These are phyloP conservation scores for Stevia rebaudiana DNA, from an alignment of 140 eudicot genomes.

Conservation along the genomic window DNA sequence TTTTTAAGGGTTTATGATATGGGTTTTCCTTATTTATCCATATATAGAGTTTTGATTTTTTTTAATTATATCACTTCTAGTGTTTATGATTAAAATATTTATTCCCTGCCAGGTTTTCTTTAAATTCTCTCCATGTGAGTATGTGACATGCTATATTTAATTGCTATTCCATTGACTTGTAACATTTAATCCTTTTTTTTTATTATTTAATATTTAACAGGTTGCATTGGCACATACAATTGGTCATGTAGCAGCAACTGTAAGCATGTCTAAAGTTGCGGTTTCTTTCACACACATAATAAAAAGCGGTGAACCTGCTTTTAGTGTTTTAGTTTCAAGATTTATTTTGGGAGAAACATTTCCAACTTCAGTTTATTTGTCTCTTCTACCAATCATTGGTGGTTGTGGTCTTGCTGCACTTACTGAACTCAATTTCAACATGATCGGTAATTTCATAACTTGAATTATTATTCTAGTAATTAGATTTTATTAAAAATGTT, in stretches of 20 bases:
- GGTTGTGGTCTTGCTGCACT: constrained; percentile 89
- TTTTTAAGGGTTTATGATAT: neutral
- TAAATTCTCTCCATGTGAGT: constrained; percentile 16
- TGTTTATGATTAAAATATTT: neutral
- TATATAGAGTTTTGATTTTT: neutral
- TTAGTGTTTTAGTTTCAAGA: constrained; percentile 81
- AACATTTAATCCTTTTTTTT: neutral
- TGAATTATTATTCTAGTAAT: neutral
- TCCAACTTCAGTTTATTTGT: constrained; percentile 66
- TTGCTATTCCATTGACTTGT: constrained; percentile 1
- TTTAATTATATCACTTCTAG: constrained; percentile 4
- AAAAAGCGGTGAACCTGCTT: constrained; percentile 98
- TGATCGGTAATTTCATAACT: constrained; percentile 52
- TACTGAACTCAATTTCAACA: constrained; percentile 88
- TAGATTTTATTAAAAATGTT: neutral
- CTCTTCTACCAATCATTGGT: constrained; percentile 84
- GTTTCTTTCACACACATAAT: constrained; percentile 95
- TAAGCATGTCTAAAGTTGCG: constrained; percentile 97
- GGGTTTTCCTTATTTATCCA: neutral
- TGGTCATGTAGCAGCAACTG: constrained; percentile 99
- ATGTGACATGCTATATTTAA: constrained; percentile 9
- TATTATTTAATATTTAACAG: constrained; percentile 27
- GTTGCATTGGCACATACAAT: constrained; percentile 97
- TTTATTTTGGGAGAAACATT: constrained; percentile 80
- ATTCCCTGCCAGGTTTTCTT: neutral